These are phyloP conservation scores for Mycena citricolor DNA, from an alignment of 1,284 basidiomycete genomes.

Conservation along the genomic window DNA sequence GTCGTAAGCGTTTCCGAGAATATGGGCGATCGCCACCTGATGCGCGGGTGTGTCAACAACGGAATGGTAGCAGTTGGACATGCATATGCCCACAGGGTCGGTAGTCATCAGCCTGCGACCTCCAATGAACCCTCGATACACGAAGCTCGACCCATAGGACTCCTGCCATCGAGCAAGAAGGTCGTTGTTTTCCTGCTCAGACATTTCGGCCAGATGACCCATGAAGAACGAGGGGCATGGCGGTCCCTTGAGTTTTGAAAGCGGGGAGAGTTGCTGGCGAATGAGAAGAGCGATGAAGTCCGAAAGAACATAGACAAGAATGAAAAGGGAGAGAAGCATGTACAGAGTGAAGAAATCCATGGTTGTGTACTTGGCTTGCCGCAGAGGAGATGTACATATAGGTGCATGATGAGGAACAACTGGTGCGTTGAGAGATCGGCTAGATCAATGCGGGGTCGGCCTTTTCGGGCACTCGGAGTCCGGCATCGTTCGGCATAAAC, in stretches of 20 bases:
- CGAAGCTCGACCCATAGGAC: constrained; percentile 49
- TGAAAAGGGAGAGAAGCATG: constrained; percentile 28
- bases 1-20: constrained; percentile 58
- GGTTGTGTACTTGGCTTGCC: constrained; percentile 12
- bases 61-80: no score
- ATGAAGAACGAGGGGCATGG: constrained; percentile 46
- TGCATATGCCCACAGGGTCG: no score
- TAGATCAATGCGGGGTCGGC: no score
- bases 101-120: constrained; percentile 56
- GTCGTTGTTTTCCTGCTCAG: constrained; percentile 57
- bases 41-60: no score
- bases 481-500: constrained; percentile 5
- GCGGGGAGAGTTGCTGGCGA: constrained; percentile 34
- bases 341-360: constrained; percentile 18
- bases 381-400: constrained; percentile 13
- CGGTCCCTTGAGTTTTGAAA: constrained; percentile 33
- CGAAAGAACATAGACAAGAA: constrained; percentile 26
- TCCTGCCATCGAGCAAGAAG: constrained; percentile 50
- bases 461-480: constrained; percentile 12
- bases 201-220: constrained; percentile 56
- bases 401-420: neutral
- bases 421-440: constrained; percentile 7
- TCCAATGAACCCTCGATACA: constrained; percentile 56
- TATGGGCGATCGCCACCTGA: constrained; percentile 58
- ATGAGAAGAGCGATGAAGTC: constrained; percentile 31